Evolutionary conservation across 306 rosid genomes (phyloP), one percentile per base, ranked within the genome.

Genomic region (Dryas drummondii): DNA sequence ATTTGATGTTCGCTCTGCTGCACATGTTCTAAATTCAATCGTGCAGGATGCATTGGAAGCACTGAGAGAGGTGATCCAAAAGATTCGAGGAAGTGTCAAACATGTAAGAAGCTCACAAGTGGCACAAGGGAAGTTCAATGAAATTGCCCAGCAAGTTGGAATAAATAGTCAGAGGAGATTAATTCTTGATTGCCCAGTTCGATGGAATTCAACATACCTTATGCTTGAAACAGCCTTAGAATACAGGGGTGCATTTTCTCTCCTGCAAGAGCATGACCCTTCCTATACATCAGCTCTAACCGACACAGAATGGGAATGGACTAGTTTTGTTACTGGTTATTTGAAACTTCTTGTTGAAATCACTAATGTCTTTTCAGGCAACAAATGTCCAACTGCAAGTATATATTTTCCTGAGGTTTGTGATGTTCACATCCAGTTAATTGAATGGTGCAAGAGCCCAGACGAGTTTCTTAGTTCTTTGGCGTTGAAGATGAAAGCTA

Each of bases 401-500:
- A 85, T 92, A 74, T 94, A 83, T 70, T 94, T 92, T 81, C 99
- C 91, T 27, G 99, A 94, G 85, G 89, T 94, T 13, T 94, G 97
- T 77, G 96, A 90, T 67, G 84, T 88, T 76, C 99, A 94, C 81
- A 87, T 89, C 74, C 96, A 90, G 58, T 75, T 94, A 82, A 92
- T 87, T 80, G 93, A 90, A 62, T 92, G 97, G 97, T 90, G 96
- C 84, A 87, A 91, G 86, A 87, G 92, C 84, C 78, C 96, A 3
- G 93, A 92, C 78, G 77, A 53, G 48, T 85, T 94, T 84, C 91
- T 94, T 45, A 85, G 88, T 72, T 75, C 93, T 67, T 45, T 89
- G 70, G 92, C 97, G 11, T 44, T 73, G 72, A 94, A 88, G 86
- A 89, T 92, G 93, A 92, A 92, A 80, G 83, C 87, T 27, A 89